Conservation (phyloP, 805 yeast genomes). For the Candida suzukii region DNA sequence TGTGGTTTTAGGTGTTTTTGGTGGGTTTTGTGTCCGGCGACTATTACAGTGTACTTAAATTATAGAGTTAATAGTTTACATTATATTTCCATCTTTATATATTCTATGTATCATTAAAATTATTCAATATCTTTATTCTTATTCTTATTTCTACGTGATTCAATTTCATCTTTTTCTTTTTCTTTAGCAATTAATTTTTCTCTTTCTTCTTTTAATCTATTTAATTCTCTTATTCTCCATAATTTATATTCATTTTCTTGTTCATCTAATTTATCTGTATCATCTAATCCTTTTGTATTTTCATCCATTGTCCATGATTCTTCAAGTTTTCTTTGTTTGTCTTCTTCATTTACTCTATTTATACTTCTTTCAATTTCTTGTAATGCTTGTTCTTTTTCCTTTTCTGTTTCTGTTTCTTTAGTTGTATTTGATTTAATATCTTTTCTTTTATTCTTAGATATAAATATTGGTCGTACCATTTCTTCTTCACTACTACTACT, state of each 20-base stretch:
- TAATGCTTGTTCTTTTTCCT: conserved; percentile 12
- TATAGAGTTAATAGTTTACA: too few species aligned
- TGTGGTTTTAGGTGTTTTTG: too few species aligned
- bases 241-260: conserved; percentile 28
- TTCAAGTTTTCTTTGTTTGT: conserved; percentile 12
- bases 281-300: conserved; percentile 36
- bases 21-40: too few species aligned
- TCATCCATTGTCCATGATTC: conserved; percentile 15
- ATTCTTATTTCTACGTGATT: background rate
- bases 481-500: background rate
- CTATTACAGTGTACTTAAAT: too few species aligned
- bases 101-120: too few species aligned
- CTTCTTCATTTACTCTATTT: conserved; percentile 14
- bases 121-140: too few species aligned
- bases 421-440: conserved; percentile 1
- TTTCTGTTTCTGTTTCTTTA: background rate
- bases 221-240: conserved; percentile 28
- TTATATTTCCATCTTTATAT: too few species aligned
- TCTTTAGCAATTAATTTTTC: conserved; percentile 17
- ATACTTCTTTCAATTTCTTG: conserved; percentile 18
- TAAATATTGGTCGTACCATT: conserved; percentile 8
- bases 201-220: conserved; percentile 24
- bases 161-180: conserved; percentile 16
- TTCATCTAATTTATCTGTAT: conserved; percentile 53
- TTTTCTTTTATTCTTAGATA: conserved; percentile 14